Percentiles rank a stretch among this genome's conserved stretches.
These are phyloP conservation scores for Mycena rebaudengoi DNA, from an alignment of 768 basidiomycete genomes.

Conservation along the genomic window DNA sequence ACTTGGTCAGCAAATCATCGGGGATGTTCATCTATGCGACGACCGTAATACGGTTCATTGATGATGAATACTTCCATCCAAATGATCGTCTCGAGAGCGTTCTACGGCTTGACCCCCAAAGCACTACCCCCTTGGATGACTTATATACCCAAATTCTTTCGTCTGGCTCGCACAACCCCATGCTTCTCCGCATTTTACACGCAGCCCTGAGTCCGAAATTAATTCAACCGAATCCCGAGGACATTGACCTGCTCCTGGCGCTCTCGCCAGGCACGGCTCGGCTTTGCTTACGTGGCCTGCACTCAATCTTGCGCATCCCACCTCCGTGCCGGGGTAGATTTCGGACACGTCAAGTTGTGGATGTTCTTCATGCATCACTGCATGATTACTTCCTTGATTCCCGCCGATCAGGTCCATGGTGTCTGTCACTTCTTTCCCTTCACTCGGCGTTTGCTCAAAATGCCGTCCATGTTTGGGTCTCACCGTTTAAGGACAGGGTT, in stretches of 20 bases:
- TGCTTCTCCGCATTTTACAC: neutral
- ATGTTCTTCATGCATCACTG: too few species aligned
- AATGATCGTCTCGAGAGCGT: neutral
- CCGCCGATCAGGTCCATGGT: too few species aligned
- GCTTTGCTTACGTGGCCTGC: too few species aligned
- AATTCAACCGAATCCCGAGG: neutral
- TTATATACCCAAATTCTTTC: slow-evolving; percentile 1
- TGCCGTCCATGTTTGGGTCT: too few species aligned
- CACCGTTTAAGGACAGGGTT: too few species aligned
- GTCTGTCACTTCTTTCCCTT: too few species aligned
- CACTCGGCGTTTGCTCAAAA: too few species aligned
- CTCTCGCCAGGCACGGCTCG: neutral
- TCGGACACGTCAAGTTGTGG: too few species aligned
- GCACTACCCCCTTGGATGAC: neutral
- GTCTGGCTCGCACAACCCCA: neutral
- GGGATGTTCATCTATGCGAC: neutral
- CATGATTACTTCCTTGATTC: too few species aligned
- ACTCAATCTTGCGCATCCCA: too few species aligned
- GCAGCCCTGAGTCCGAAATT: neutral
- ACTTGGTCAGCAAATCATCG: neutral
- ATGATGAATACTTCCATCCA: neutral
- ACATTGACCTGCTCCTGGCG: neutral
- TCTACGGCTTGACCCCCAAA: neutral
- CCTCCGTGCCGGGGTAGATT: too few species aligned
- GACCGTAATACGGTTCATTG: neutral